Percentiles rank a stretch among this genome's conserved stretches.
Evolutionary conservation across 805 yeast species (phyloP).

Genomic region (Tetrapisispora arboricola): DNA sequence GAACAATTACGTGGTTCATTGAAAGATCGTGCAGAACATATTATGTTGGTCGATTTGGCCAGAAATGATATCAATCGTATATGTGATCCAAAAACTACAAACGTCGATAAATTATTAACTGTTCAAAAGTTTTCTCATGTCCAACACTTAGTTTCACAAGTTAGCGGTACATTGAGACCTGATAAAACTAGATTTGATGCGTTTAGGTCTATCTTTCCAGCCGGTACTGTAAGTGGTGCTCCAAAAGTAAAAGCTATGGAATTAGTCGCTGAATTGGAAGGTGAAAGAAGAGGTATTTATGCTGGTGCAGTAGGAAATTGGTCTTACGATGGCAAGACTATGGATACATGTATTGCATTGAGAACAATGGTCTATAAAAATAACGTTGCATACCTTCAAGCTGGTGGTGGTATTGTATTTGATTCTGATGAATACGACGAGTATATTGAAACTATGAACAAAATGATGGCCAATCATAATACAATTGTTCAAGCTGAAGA

Average conservation of each 20-base stretch:
- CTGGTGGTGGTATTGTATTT: conserved; percentile 97
- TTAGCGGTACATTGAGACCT: conserved; percentile 76
- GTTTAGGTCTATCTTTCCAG: conserved; percentile 95
- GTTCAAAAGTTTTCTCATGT: conserved; percentile 95
- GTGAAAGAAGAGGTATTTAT: conserved; percentile 89
- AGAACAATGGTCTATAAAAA: conserved; percentile 95
- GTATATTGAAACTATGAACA: conserved; percentile 92
- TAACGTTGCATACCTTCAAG: conserved; percentile 85
- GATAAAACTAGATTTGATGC: conserved; percentile 93
- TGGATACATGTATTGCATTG: conserved; percentile 97
- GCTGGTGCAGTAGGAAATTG: conserved; percentile 99
- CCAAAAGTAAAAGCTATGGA: conserved; percentile 98
- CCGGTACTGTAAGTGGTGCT: conserved; percentile 98
- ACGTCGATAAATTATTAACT: conserved; percentile 78
- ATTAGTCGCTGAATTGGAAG: conserved; percentile 77
- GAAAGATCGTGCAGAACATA: conserved; percentile 96
- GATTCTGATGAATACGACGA: conserved; percentile 95
- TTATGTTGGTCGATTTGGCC: conserved; percentile 96
- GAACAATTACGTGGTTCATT: conserved; percentile 57
- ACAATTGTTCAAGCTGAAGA: conserved; percentile 90
- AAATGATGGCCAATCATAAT: conserved; percentile 86
- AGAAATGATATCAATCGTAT: conserved; percentile 92
- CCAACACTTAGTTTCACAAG: conserved; percentile 92
- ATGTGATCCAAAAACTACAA: conserved; percentile 78
- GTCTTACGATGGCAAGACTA: conserved; percentile 89